A percentile compares a stretch with the other conserved stretches of the same genome.
These are phyloP conservation scores for Lagenidium giganteum DNA, from an alignment of 352 stramenopile species.

Conservation along the genomic window DNA sequence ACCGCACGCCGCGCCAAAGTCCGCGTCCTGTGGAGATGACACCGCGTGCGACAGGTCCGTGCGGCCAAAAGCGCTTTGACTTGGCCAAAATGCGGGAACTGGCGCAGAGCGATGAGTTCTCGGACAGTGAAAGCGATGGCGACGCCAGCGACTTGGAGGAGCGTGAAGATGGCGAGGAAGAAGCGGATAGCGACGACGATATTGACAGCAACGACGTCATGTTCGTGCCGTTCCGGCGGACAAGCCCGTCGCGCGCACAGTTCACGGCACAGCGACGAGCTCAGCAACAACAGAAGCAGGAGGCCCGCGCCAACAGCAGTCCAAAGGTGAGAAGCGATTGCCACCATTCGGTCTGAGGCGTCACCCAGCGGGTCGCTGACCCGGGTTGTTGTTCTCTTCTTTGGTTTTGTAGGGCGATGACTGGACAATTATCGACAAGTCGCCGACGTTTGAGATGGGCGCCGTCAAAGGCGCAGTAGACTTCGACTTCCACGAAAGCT, in stretches of 20 bases:
- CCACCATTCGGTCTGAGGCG: background rate
- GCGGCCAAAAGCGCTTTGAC: slow-evolving; percentile 39
- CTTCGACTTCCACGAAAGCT: too few species aligned
- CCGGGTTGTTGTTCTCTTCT: background rate
- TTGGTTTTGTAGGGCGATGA: slow-evolving; percentile 38
- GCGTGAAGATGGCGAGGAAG: slow-evolving; percentile 1
- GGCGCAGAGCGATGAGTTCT: slow-evolving; percentile 75
- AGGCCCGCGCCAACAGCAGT: slow-evolving; percentile 28
- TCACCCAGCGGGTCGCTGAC: background rate
- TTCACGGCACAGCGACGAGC: slow-evolving; percentile 7
- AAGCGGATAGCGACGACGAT: slow-evolving; percentile 23
- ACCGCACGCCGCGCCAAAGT: too few species aligned
- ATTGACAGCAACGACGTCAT: slow-evolving; percentile 46
- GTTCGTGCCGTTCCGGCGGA: slow-evolving; percentile 43
- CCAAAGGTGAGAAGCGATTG: slow-evolving; percentile 49
- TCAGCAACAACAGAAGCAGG: slow-evolving; percentile 21
- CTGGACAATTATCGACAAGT: slow-evolving; percentile 78
- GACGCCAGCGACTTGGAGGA: slow-evolving; percentile 50
- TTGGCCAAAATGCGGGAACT: slow-evolving; percentile 66
- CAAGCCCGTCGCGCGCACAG: slow-evolving; percentile 24
- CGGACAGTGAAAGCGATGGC: slow-evolving; percentile 75
- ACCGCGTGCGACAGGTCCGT: too few species aligned
- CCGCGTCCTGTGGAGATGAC: too few species aligned
- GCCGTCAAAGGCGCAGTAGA: too few species aligned
- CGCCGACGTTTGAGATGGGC: slow-evolving; percentile 68